A percentile compares a stretch with the other conserved stretches of the same genome.
Conservation (phyloP, 2,329 filamentous ascomycete species). For the Aspergillus clavatus region DNA sequence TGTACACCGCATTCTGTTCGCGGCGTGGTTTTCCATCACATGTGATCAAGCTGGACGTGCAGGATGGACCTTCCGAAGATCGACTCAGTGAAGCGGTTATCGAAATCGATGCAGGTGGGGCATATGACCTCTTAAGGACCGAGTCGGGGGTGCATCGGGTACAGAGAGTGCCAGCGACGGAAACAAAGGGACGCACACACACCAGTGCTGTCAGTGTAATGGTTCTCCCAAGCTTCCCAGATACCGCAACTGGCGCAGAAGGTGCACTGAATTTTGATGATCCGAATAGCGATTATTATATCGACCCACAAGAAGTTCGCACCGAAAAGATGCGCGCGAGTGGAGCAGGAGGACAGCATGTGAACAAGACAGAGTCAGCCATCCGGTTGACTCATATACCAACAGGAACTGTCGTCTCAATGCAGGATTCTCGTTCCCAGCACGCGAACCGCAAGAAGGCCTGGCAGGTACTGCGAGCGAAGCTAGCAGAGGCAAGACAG, state of each 20-base stretch:
- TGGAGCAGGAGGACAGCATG: slow-evolving; percentile 92
- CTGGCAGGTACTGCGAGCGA: slow-evolving; percentile 77
- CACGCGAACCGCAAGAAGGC: slow-evolving; percentile 81
- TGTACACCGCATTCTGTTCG: slow-evolving; percentile 80
- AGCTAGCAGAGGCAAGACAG: slow-evolving; percentile 71
- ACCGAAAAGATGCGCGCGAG: slow-evolving; percentile 86
- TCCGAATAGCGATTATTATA: slow-evolving; percentile 85
- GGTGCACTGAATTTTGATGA: slow-evolving; percentile 65
- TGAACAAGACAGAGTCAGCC: slow-evolving; percentile 96
- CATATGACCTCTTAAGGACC: slow-evolving; percentile 75
- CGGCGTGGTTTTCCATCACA: slow-evolving; percentile 61
- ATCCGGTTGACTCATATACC: slow-evolving; percentile 88
- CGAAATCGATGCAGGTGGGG: slow-evolving; percentile 69
- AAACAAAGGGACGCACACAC: slow-evolving; percentile 85
- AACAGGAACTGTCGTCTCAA: slow-evolving; percentile 78
- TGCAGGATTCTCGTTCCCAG: slow-evolving; percentile 91
- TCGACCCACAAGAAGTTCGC: slow-evolving; percentile 76
- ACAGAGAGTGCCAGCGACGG: slow-evolving; percentile 86
- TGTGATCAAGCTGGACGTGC: slow-evolving; percentile 76
- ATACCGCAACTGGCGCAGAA: slow-evolving; percentile 45
- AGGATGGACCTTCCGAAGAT: slow-evolving; percentile 59
- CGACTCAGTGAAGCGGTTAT: slow-evolving; percentile 83
- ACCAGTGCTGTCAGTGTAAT: slow-evolving; percentile 90
- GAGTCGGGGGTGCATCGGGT: slow-evolving; percentile 95
- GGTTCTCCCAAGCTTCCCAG: slow-evolving; percentile 78